Base-by-base conservation (phyloP, 805 yeast species). In the Saccharomyces jurei region DNA sequence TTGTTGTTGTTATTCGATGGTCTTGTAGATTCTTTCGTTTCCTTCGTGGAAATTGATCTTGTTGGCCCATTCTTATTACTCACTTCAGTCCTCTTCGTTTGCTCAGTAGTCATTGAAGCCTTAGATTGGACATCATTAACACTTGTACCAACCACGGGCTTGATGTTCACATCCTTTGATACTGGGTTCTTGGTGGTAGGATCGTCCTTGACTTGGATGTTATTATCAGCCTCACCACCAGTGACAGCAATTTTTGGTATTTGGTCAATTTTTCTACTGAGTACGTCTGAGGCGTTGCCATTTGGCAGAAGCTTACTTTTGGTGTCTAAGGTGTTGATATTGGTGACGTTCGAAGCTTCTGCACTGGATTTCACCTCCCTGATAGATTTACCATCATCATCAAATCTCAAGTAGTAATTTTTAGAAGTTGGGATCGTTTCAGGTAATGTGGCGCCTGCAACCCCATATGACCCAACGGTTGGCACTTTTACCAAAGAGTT, bases 391-490 rank as follows among this genome's bases (percentile, higher is more conserved):
- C 61, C 58, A 46, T 56, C 47, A 25, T 54, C 50, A 30, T 52
- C 59, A 30, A 50, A 52, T 54, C 69, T 62, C 29, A 58, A 49
- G 52, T 62, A 54, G 46, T 61, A 65, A 32, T 67, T 65, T 48
- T 63, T 60, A 14, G 72, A 69, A 2, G 71, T 67, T 47, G 72
- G 72, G 28, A 69, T 66, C n/a, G 63, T 55, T 13, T 56, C 55
- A 2, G 72, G 72, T 10, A 69, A 50, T 9, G 71, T 68, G 1
- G 72, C 72, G 41, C 72, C 72, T 5, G 70, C 70, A 49, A 60
- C 64, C 47, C 53, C 53, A 6, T 56, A 55, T 4, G 49, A 29
- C 3, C 56, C 53, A 17, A 50, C 49, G 27, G 54, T 53, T 4
- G 25, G 13, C 44, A 36, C 44, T 17, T 36, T 36, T 2, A 21